Evolutionary conservation across 208 protist species (phyloP).

Genomic region (Trypanosoma scelopori): DNA sequence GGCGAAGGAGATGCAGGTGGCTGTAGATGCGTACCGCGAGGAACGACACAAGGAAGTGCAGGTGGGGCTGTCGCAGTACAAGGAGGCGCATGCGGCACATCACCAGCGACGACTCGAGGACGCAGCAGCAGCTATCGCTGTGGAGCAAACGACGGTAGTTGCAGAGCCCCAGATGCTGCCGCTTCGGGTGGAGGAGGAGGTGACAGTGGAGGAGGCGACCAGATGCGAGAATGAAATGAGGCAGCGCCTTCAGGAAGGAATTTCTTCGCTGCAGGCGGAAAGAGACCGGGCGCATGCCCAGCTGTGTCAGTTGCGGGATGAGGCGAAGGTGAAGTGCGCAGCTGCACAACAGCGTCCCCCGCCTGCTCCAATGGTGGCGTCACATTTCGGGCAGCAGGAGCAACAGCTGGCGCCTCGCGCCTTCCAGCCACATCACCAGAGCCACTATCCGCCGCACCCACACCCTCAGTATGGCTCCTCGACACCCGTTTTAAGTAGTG

Average conservation of each 20-base stretch:
- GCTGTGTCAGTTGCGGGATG: slow-evolving; percentile 13
- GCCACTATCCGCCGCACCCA: too few species aligned
- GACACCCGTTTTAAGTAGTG: slow-evolving; percentile 6
- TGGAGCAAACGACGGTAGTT: neutral
- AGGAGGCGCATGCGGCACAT: neutral
- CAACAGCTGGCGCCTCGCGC: slow-evolving; percentile 16
- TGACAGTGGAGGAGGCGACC: slow-evolving; percentile 19
- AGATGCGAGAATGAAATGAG: slow-evolving; percentile 10
- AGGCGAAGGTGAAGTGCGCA: neutral
- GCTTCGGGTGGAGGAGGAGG: neutral
- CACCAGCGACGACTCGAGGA: neutral
- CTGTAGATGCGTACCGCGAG: slow-evolving; percentile 14
- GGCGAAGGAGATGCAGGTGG: slow-evolving; percentile 3
- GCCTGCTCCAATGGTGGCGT: slow-evolving; percentile 4
- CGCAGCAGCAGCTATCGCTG: neutral
- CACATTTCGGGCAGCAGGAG: slow-evolving; percentile 21
- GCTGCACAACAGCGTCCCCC: neutral
- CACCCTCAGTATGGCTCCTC: neutral
- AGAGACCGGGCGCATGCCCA: slow-evolving; percentile 8
- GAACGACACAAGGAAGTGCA: slow-evolving; percentile 5
- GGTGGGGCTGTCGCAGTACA: too few species aligned
- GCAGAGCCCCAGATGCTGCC: neutral
- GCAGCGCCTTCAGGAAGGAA: slow-evolving; percentile 12
- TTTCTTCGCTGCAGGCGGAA: slow-evolving; percentile 13
- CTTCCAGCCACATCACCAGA: slow-evolving; percentile 4